Evolutionary conservation across 73 alveolate genomes (phyloP).

Genomic region (Blepharisma stoltei): DNA sequence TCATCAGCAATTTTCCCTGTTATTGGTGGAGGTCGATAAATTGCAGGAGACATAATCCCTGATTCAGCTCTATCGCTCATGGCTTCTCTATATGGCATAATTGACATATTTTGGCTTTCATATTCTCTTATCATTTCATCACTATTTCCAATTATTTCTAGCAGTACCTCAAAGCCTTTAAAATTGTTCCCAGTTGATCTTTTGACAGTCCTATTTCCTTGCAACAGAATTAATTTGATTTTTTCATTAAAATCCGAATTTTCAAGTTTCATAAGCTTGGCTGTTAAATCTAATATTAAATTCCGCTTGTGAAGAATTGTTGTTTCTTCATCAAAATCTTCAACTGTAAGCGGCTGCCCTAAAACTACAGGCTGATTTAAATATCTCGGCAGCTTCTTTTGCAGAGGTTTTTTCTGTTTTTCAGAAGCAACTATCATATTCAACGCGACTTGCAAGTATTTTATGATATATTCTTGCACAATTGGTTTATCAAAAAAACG

Average conservation of each 20-base stretch:
- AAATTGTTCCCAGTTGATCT: slow-evolving; percentile 1
- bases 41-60: background rate
- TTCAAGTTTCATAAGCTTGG: slow-evolving; percentile 14
- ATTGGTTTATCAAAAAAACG: slow-evolving; percentile 52
- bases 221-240: background rate
- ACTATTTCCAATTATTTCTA: background rate
- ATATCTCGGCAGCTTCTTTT: background rate
- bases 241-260: background rate
- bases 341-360: background rate
- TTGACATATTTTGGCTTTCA: background rate
- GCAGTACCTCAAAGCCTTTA: slow-evolving; percentile 6
- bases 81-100: background rate
- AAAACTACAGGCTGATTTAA: background rate
- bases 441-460: slow-evolving; percentile 63
- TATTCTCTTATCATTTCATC: slow-evolving; percentile 2
- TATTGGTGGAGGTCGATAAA: slow-evolving; percentile 5
- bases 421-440: slow-evolving; percentile 69
- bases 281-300: background rate
- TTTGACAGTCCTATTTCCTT: background rate
- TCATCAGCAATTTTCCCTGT: background rate
- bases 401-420: slow-evolving; percentile 12
- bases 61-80: background rate
- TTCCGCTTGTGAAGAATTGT: background rate
- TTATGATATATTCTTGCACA: slow-evolving; percentile 68
- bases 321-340: background rate